phyloP scores from a whole-genome alignment of 805 yeast species.

The Saccharomyces paradoxus region DNA sequence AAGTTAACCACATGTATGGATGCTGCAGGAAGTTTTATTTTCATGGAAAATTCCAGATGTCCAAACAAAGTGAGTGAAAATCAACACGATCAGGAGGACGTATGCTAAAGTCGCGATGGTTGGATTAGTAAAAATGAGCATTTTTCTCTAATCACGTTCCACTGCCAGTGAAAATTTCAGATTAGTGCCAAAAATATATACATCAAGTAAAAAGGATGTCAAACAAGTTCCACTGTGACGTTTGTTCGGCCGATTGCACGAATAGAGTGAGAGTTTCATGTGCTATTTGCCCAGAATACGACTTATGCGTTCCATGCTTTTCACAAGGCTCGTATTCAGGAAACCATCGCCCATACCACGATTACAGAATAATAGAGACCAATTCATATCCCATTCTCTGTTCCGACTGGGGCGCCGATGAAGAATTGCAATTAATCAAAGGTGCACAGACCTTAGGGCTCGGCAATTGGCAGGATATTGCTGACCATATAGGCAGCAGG shows the following conservation, averaged over 20 bases:
- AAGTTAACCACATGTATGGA: background rate
- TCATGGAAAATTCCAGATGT: background rate
- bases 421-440: conserved; percentile 77
- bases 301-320: conserved; percentile 96
- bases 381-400: conserved; percentile 89
- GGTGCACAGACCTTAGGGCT: conserved; percentile 88
- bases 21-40: background rate
- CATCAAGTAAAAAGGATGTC: conserved; percentile 18
- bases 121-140: background rate
- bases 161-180: background rate
- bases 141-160: background rate
- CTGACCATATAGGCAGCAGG: conserved; percentile 90
- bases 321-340: conserved; percentile 74
- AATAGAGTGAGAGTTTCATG: conserved; percentile 84
- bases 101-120: background rate
- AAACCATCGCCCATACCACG: conserved; percentile 90
- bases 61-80: background rate
- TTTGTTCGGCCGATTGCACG: conserved; percentile 93
- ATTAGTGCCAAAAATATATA: background rate
- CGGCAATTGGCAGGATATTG: conserved; percentile 98
- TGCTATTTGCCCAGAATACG: conserved; percentile 89
- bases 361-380: conserved; percentile 85
- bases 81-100: background rate
- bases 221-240: conserved; percentile 80
- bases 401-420: conserved; percentile 97